Base-by-base conservation (phyloP, 208 protist genomes). In the Strigomonas galati region DNA sequence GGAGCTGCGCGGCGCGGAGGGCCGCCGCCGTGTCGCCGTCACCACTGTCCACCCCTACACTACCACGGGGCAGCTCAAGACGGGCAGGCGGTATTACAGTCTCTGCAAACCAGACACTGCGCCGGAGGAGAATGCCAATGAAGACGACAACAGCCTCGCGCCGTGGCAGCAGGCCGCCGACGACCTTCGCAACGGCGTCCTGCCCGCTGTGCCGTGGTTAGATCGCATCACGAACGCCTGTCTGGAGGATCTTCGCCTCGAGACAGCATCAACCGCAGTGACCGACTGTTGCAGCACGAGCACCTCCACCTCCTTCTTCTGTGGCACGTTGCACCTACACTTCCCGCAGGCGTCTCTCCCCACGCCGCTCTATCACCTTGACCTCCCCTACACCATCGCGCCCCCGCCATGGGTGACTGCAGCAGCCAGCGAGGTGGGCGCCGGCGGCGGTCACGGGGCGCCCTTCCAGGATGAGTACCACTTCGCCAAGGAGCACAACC, bases 121-220 rank as follows among this genome's bases (percentile, higher is more conserved):
- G 35, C 31, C 14, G 48, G 1, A 7, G 28, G 35, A 12, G 52
- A 49, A 23, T 0, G 40, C 21, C 24, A 14, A n/a, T 2, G 35
- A 2, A 2, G 9, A 21, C 0, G 1, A 19, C 26, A 23, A n/a
- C 23, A 62, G 49, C 56, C 54, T 56, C n/a, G 37, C 68, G 31
- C 53, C 54, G 30, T 44, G 32, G 65, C 52, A 74, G 49, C 43
- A 66, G 21, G 60, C 14, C 14, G 72, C 49, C 23, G 35, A 61
- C 23, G 51, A 30, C 35, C 15, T 81, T 46, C 77, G 74, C 40
- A 67, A 65, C 23, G 80, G 79, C 28, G 65, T 72, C 21, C 52
- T 92, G 46, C 85, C 76, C 19, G 28, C 71, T 37, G 61, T 94
- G 4, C 83, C 85, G 19, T 94, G 88, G 88, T 78, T 97, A 46